Evolutionary conservation across 352 stramenopile species (phyloP).

Genomic region (Phytopythium ostracodes): DNA sequence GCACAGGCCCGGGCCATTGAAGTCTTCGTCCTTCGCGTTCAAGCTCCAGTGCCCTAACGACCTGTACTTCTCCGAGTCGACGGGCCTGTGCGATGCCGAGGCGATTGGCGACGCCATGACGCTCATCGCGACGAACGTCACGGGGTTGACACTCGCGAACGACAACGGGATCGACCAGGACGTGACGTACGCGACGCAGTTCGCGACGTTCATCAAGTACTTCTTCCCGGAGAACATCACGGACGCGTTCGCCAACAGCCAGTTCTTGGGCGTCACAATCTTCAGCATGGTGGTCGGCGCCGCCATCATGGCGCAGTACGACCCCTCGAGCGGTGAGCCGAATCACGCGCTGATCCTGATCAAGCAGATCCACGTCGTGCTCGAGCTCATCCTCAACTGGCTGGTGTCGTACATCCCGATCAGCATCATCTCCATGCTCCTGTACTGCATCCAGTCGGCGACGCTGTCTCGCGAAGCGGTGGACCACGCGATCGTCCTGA

Average conservation of each 20-base stretch:
- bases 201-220: conserved; percentile 46
- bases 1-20: conserved; percentile 10
- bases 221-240: conserved; percentile 63
- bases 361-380: conserved; percentile 50
- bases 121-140: conserved; percentile 44
- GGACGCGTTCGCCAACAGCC: conserved; percentile 33
- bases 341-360: conserved; percentile 57
- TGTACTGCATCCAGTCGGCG: conserved; percentile 47
- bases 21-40: conserved; percentile 24
- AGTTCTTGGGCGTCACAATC: conserved; percentile 44
- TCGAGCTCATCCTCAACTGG: conserved; percentile 73
- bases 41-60: conserved; percentile 52
- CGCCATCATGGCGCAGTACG: conserved; percentile 42
- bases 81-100: conserved; percentile 20
- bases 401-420: conserved; percentile 48
- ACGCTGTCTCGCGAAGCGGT: conserved; percentile 29
- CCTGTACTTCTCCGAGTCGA: conserved; percentile 28
- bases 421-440: conserved; percentile 45
- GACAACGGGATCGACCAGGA: conserved; percentile 26
- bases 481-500: conserved; percentile 33
- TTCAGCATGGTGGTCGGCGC: conserved; percentile 58
- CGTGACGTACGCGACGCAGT: conserved; percentile 36
- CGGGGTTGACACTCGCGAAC: conserved; percentile 32
- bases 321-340: conserved; percentile 27
- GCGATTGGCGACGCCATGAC: conserved; percentile 24